Base-by-base conservation (phyloP, 2,329 filamentous ascomycete species). In the Triangularia verruculosa region DNA sequence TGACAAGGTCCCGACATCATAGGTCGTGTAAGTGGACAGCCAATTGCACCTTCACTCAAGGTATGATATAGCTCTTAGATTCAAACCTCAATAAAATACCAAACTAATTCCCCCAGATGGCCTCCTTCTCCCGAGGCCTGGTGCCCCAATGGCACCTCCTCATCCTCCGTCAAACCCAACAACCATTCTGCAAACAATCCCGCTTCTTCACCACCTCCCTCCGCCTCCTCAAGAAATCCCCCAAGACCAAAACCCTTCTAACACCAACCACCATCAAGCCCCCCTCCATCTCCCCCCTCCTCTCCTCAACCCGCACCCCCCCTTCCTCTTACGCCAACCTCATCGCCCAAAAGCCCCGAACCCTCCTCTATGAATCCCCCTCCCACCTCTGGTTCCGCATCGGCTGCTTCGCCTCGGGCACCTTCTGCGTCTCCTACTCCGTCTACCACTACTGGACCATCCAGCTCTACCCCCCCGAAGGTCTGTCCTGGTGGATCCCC, bases 301-400 rank as follows among this genome's bases (percentile, higher is more conserved):
- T 52, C 30, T 28, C 56, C 56, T 22, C 57, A 13, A 58, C 54
- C 52, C 30, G 59, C 57, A 54, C 59, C 47, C 15, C 32, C 22
- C 59, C 64, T 22, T n/a, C 67, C 63, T 67, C 76, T 61, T 86
- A 82, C 75, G 80, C 81, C 70, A 81, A 82, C 65, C 82, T 80
- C 64, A 80, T 91, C 39, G 83, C 85, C 13, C 77, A 78, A 63
- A 83, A 85, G 66, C 71, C 80, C 1, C 80, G 83, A 4, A 86
- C 88, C 7, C 75, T 84, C 2, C 79, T 92, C 52, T 92, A 90
- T 78, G 80, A 88, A 70, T 83, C 84, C 1, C 86, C 86, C 13
- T 86, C 86, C 1, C 87, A 90, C 70, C 83, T 83, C 62, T 80
- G 82, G 75, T 89, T 87, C 74, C 81, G 89, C 66, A 72, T 84